Evolutionary conservation across 805 yeast genomes (phyloP), one percentile per base, ranked within the genome.

Genomic region (Yarrowia alimentaria): DNA sequence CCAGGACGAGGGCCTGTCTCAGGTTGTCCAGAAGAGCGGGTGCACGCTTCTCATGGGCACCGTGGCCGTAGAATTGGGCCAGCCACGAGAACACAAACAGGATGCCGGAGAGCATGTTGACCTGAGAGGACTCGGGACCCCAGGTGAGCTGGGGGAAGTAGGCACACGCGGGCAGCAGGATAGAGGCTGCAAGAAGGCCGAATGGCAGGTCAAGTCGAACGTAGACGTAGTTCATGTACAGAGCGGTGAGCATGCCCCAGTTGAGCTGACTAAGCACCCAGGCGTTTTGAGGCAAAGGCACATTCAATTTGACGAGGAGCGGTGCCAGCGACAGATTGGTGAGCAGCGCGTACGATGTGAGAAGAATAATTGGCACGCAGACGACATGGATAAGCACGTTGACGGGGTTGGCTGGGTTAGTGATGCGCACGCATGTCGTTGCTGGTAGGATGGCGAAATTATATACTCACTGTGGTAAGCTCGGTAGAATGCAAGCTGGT

Each of bases 21-120:
- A 88, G 69, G 61, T 83, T 90, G 60, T 90, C 96, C 31, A 87
- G 64, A 48, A 91, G 66, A 0, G 98, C 96, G 0, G 99, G 99
- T 0, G 89, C 85, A 32, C 87, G 73, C 54, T 73, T 74, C 62
- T 91, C 99, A 61, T 80, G 85, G 9, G 76, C 72, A 1, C 85
- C 91, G 63, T 93, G 98, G 4, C 97, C 96, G 43, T 83, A 72
- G 64, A 91, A 89, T 61, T 93, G 98, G 6, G 79, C 80, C 12
- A 80, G 60, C 98, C 99, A 91, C 8, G 85, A 69, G 1, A 68
- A 28, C 0, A 74, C 63, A 63, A 83, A 85, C 13, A 77, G 58
- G 1, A 51, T 58, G n/a, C 69, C 52, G 0, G 79, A 71, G 10
- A 51, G 56, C 19, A 59, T 55, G 24, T 53, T 56, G 24, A 59